These are phyloP conservation scores for Russula emetica DNA, from an alignment of 768 basidiomycete genomes.

Conservation along the genomic window DNA sequence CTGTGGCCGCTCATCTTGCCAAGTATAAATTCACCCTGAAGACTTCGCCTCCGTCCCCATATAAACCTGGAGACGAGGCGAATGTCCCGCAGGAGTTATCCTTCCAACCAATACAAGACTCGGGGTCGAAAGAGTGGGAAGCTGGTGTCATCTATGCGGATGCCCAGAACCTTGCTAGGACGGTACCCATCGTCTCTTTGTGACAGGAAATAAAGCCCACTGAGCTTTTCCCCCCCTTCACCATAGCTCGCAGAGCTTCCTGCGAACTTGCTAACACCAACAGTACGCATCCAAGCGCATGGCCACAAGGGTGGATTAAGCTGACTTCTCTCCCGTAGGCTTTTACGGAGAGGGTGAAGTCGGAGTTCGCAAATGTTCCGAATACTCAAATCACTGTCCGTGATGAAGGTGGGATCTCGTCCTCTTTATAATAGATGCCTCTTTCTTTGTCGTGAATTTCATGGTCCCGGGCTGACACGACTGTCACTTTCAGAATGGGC, in stretches of 20 bases:
- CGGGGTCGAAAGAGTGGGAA: slow-evolving; percentile 61
- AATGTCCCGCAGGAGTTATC: slow-evolving; percentile 47
- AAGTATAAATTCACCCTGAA: slow-evolving; percentile 75
- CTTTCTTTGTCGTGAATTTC: not conserved
- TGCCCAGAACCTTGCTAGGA: slow-evolving; percentile 76
- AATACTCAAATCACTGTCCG: slow-evolving; percentile 67
- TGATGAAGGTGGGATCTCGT: slow-evolving; percentile 57
- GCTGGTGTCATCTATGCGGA: slow-evolving; percentile 67
- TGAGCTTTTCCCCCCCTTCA: not conserved
- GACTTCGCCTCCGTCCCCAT: slow-evolving; percentile 61
- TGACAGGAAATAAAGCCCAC: not conserved
- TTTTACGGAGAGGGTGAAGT: slow-evolving; percentile 66
- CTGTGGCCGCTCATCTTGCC: slow-evolving; percentile 75
- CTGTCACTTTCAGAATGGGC: slow-evolving; percentile 61
- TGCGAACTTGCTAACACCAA: slow-evolving; percentile 82
- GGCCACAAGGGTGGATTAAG: slow-evolving; percentile 25
- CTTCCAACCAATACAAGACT: slow-evolving; percentile 44
- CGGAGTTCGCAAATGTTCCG: slow-evolving; percentile 58
- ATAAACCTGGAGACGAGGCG: slow-evolving; percentile 56
- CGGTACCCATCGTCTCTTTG: slow-evolving; percentile 40
- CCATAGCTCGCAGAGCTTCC: slow-evolving; percentile 76
- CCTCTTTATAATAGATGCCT: not conserved
- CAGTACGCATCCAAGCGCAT: slow-evolving; percentile 40
- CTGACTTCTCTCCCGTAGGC: slow-evolving; percentile 36
- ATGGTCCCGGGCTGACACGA: not conserved